Base-by-base conservation (phyloP, 805 yeast species). In the Starmerella bombicola region DNA sequence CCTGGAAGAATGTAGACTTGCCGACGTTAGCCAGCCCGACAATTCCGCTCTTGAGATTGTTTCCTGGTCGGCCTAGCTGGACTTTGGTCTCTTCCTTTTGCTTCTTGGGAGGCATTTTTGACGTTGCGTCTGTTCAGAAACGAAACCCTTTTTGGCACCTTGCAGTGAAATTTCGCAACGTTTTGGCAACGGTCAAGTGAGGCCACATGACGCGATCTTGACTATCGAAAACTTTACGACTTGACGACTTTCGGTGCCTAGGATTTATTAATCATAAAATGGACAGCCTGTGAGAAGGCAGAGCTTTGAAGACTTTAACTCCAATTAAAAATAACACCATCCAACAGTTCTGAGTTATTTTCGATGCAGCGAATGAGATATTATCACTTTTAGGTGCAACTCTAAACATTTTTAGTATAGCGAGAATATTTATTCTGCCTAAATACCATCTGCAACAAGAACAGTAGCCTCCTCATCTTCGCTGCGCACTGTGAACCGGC, bases 1-100 rank as follows among this genome's bases (percentile, higher is more conserved):
- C 95, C 65, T 91, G 97, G 75, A 88, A 88, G 63, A 88, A 85
- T 6, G 97, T 88, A 12, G 95, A 84, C 64, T 91, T 91, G 56
- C 98, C 98, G 50, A 88, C 93, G 57, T 78, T 70, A 26, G 56
- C 60, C 47, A 88, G 71, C 46, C 98, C 98, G 44, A 88, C 98
- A 50, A 88, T 85, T 56, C 98, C 98, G 49, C 80, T 59, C 53
- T 73, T 74, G 57, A 76, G 62, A 60, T 74, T 74, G 60, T 75
- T 75, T 55, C 82, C 81, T 59, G 91, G 91, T 62, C 93, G 78
- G 51, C 93, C 91, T 52, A 83, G 73, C 48, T 78, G 70, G 54
- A 83, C 68, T 58, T 80, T 81, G 57, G 77, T 74, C 58, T 78
- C 85, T 58, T 66, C 75, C 48, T 62, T 74, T 63, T 68, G 71